Conservation (phyloP, 2,329 filamentous ascomycete genomes). For the Elsinoe arachidis region DNA sequence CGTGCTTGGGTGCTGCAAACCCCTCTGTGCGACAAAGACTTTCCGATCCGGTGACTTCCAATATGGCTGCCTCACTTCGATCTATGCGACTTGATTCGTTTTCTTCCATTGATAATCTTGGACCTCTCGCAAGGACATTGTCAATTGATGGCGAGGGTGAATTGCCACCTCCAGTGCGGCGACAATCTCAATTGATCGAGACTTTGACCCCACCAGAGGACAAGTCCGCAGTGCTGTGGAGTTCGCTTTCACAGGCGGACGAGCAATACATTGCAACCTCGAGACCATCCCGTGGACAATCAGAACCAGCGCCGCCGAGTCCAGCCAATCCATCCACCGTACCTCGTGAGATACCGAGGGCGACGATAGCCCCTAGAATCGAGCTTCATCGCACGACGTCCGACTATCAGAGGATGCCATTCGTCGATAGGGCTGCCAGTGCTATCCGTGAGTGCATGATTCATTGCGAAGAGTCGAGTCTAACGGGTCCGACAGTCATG, state of each 20-base stretch:
- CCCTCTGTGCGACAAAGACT: conserved; percentile 4
- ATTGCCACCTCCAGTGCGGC: neutral
- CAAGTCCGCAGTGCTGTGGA: conserved; percentile 3
- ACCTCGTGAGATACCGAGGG: neutral
- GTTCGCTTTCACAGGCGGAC: neutral
- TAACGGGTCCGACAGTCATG: conserved; percentile 28
- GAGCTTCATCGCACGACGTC: conserved; percentile 5
- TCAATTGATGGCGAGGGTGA: conserved; percentile 15
- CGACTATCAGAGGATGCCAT: conserved; percentile 4
- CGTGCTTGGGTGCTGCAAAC: conserved; percentile 6
- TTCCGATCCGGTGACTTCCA: conserved; percentile 6
- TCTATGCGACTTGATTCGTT: neutral
- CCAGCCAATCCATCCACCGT: neutral
- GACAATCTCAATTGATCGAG: conserved; percentile 3
- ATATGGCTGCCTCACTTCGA: neutral
- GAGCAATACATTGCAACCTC: neutral
- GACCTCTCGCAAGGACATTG: conserved; percentile 6
- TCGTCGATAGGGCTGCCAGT: conserved; percentile 9
- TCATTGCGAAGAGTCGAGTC: conserved; percentile 12
- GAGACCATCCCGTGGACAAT: neutral
- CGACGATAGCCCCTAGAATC: neutral
- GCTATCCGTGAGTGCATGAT: conserved; percentile 22
- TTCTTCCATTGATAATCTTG: neutral
- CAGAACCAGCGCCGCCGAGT: neutral
- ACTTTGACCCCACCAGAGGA: conserved; percentile 11